Conservation (phyloP, 257 asterid species). For the Lantana camara region DNA sequence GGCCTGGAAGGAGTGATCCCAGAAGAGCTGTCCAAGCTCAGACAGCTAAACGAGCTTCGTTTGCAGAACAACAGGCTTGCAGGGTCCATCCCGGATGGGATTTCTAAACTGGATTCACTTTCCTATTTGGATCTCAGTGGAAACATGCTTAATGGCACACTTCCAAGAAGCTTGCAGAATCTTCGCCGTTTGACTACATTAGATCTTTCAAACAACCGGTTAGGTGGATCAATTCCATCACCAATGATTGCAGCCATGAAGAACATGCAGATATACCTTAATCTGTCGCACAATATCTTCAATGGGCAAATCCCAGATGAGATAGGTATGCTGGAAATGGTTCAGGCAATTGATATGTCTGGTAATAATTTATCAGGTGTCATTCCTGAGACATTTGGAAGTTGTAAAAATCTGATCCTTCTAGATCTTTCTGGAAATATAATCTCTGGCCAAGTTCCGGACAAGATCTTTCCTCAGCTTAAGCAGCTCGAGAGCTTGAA, state of each 20-base stretch:
- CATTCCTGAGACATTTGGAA: slow-evolving; percentile 49
- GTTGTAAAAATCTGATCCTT: slow-evolving; percentile 59
- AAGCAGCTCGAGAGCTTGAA: slow-evolving; percentile 52
- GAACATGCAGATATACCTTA: slow-evolving; percentile 65
- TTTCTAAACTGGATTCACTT: slow-evolving; percentile 51
- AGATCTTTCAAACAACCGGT: slow-evolving; percentile 64
- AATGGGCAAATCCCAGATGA: slow-evolving; percentile 65
- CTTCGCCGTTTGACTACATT: slow-evolving; percentile 45
- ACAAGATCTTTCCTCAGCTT: slow-evolving; percentile 43
- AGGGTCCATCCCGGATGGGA: slow-evolving; percentile 57
- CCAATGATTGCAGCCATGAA: slow-evolving; percentile 52
- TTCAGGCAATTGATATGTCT: slow-evolving; percentile 71
- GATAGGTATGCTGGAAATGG: slow-evolving; percentile 66
- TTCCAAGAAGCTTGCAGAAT: slow-evolving; percentile 47
- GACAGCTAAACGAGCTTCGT: slow-evolving; percentile 50
- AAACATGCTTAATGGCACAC: slow-evolving; percentile 69
- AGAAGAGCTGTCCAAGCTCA: slow-evolving; percentile 50
- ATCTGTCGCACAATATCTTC: slow-evolving; percentile 62
- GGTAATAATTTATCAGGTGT: slow-evolving; percentile 60
- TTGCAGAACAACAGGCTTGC: slow-evolving; percentile 50
- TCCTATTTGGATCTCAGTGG: slow-evolving; percentile 63
- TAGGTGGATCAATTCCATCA: slow-evolving; percentile 54
- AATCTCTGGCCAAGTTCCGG: slow-evolving; percentile 50
- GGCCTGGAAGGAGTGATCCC: slow-evolving; percentile 64
- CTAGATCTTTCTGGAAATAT: slow-evolving; percentile 69